phyloP scores from a whole-genome alignment of 1,284 basidiomycete genomes.

The Microbotryum saponariae region DNA sequence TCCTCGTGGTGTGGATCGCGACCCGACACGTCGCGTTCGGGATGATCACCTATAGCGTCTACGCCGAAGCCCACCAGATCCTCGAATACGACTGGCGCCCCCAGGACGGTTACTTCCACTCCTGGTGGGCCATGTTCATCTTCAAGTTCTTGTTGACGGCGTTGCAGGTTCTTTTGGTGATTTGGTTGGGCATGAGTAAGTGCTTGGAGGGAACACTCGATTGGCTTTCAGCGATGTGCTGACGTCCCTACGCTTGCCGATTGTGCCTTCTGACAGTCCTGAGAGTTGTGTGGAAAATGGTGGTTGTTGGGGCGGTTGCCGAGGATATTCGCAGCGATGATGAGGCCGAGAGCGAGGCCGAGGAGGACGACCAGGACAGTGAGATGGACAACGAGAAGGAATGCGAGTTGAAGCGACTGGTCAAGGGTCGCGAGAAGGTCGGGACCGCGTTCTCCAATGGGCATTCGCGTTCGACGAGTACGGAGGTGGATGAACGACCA shows the following conservation, averaged over 20 bases:
- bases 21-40: constrained; percentile 76
- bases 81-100: constrained; percentile 57
- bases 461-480: too few species aligned
- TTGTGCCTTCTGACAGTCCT: constrained; percentile 39
- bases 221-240: constrained; percentile 25
- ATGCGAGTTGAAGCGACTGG: neutral
- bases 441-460: too few species aligned
- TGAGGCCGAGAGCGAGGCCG: constrained; percentile 49
- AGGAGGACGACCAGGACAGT: constrained; percentile 59
- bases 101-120: constrained; percentile 54
- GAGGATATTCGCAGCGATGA: constrained; percentile 80
- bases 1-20: constrained; percentile 79
- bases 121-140: constrained; percentile 44
- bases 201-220: constrained; percentile 2
- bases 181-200: constrained; percentile 25
- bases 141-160: constrained; percentile 56
- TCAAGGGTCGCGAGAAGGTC: neutral
- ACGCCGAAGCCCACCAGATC: constrained; percentile 48
- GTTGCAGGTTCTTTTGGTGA: constrained; percentile 51
- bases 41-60: constrained; percentile 57
- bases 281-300: constrained; percentile 63
- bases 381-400: constrained; percentile 4
- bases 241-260: constrained; percentile 63
- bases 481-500: too few species aligned
- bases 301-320: constrained; percentile 67